Percentiles rank a stretch among this genome's conserved stretches.
Evolutionary conservation across 164 flowering plant genomes (phyloP).

Genomic region (Paratinospora sagittata): DNA sequence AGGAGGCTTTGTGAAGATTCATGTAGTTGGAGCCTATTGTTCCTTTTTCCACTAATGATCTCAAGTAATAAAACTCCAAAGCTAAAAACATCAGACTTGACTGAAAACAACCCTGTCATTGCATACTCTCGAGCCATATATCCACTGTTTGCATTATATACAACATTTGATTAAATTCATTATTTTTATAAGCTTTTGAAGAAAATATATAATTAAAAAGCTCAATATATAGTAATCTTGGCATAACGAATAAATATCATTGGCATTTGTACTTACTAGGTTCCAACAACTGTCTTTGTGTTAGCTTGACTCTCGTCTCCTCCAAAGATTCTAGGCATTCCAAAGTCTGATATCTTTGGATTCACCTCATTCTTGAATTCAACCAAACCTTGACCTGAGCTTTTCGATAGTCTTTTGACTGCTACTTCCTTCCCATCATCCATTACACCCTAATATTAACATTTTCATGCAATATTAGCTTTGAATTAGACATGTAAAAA

Average conservation of each 20-base stretch:
- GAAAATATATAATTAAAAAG: too few species aligned
- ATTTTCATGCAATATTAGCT: neutral
- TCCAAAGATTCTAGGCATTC: constrained; percentile 26
- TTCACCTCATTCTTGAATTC: constrained; percentile 22
- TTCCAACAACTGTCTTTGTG: constrained; percentile 30
- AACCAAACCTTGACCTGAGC: constrained; percentile 16
- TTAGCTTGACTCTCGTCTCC: constrained; percentile 17
- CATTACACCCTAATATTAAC: constrained; percentile 15
- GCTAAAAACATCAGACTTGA: constrained; percentile 18
- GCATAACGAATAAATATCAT: too few species aligned
- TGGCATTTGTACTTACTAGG: constrained; percentile 24
- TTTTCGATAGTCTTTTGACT: constrained; percentile 18
- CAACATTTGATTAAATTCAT: neutral
- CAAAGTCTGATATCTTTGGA: constrained; percentile 32
- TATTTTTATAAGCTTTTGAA: neutral
- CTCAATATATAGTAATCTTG: too few species aligned
- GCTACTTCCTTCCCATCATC: constrained; percentile 15
- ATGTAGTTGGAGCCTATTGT: constrained; percentile 9
- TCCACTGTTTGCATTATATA: constrained; percentile 5
- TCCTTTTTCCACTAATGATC: constrained; percentile 22
- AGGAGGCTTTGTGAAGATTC: constrained; percentile 19
- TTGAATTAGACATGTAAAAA: too few species aligned
- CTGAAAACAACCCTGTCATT: constrained; percentile 11
- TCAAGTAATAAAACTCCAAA: constrained; percentile 26
- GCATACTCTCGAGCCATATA: constrained; percentile 19